Percentiles rank a stretch among this genome's conserved stretches.
Evolutionary conservation across 768 basidiomycete species (phyloP).

Genomic region (Lyophyllum semitale): DNA sequence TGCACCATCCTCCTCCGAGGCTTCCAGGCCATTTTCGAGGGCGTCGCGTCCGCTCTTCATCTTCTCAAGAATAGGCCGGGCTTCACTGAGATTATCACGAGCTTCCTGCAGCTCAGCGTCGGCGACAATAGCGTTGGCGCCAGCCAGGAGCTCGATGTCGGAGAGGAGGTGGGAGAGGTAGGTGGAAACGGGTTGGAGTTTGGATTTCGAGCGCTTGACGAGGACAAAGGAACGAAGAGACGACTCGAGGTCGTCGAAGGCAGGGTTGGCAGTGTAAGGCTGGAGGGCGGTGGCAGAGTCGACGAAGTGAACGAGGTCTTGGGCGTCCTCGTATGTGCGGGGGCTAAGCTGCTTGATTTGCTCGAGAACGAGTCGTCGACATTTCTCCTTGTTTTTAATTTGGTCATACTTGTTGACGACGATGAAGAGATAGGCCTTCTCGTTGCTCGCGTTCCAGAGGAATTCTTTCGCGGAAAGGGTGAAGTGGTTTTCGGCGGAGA

Average conservation of each 20-base stretch:
- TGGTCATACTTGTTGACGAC: constrained; percentile 98
- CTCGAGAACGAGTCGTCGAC: constrained; percentile 83
- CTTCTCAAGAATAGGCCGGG: constrained; percentile 84
- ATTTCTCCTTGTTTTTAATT: constrained; percentile 94
- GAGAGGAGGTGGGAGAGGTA: constrained; percentile 89
- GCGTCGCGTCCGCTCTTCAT: constrained; percentile 75
- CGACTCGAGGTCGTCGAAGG: constrained; percentile 89
- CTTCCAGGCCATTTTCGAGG: constrained; percentile 79
- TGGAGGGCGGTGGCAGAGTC: constrained; percentile 81
- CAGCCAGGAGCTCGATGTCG: constrained; percentile 86
- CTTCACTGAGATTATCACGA: constrained; percentile 61
- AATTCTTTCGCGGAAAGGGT: constrained; percentile 95
- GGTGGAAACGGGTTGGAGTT: constrained; percentile 90
- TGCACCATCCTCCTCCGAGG: constrained; percentile 75
- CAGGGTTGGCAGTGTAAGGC: constrained; percentile 61
- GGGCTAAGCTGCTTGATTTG: constrained; percentile 94
- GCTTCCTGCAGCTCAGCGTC: constrained; percentile 75
- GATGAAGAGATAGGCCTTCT: constrained; percentile 97
- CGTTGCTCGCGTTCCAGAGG: constrained; percentile 87
- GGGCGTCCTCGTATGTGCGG: constrained; percentile 86
- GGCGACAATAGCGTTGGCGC: constrained; percentile 87
- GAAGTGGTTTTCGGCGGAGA: constrained; percentile 98
- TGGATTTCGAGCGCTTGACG: constrained; percentile 93
- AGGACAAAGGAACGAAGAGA: constrained; percentile 93
- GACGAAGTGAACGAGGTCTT: constrained; percentile 97